These are phyloP conservation scores for Neurospora sp. DNA, from an alignment of 495 filamentous ascomycete species.

Conservation along the genomic window DNA sequence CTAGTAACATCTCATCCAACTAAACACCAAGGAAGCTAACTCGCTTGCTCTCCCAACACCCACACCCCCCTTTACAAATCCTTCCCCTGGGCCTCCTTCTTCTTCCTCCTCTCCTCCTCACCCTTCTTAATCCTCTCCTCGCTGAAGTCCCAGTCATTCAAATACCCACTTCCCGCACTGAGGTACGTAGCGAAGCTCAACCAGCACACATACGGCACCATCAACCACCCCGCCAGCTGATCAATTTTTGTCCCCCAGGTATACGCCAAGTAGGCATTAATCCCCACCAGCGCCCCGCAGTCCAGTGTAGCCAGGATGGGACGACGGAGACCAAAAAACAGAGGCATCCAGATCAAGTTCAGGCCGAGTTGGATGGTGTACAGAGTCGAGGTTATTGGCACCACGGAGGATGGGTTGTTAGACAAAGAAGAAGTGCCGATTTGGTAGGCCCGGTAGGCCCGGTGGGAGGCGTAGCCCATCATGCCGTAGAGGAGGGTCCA, in stretches of 20 bases:
- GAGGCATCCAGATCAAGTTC: constrained; percentile 86
- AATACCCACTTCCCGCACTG: constrained; percentile 55
- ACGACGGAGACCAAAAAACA: constrained; percentile 68
- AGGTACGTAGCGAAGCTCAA: constrained; percentile 76
- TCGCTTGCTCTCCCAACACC: background rate
- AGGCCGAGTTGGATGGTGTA: constrained; percentile 78
- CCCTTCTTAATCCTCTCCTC: constrained; percentile 1
- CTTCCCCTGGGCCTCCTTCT: constrained; percentile 1
- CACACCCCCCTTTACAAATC: background rate
- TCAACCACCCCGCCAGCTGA: constrained; percentile 52
- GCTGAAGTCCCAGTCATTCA: constrained; percentile 61
- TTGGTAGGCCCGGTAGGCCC: constrained; percentile 43
- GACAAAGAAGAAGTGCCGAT: constrained; percentile 35
- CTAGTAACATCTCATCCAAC: background rate
- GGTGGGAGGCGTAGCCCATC: constrained; percentile 85
- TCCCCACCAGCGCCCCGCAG: constrained; percentile 58
- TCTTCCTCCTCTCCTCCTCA: background rate
- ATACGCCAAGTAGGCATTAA: constrained; percentile 59
- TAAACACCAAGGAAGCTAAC: background rate
- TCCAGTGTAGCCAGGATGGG: constrained; percentile 68
- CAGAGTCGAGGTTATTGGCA: constrained; percentile 44
- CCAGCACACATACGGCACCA: constrained; percentile 77
- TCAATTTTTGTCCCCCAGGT: constrained; percentile 63
- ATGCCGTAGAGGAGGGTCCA: constrained; percentile 81
- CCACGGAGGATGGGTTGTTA: constrained; percentile 8